Evolutionary conservation across 192 early-diverging fungal species (phyloP).

Genomic region (Coemansia asiatica): DNA sequence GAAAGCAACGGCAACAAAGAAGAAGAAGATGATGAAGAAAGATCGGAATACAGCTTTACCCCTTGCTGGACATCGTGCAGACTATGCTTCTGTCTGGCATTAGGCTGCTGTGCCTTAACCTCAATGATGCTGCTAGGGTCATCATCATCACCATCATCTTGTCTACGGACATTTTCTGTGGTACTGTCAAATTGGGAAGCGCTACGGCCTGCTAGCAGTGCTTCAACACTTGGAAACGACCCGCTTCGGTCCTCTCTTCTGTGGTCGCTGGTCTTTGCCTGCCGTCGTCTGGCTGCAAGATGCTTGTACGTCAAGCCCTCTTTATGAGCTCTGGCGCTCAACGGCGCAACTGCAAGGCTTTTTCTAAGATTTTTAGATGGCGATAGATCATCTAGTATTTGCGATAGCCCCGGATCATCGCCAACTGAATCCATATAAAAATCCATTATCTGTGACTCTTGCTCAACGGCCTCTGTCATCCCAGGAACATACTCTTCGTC

Average conservation of each 20-base stretch:
- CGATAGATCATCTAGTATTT: neutral
- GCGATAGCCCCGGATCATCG: neutral
- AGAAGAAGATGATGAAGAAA: slow-evolving; percentile 10
- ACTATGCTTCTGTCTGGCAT: neutral
- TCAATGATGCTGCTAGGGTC: too few relatives aligned
- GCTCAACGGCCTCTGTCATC: slow-evolving; percentile 15
- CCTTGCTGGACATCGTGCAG: too few relatives aligned
- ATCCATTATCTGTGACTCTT: slow-evolving; percentile 11
- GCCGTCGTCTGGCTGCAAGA: slow-evolving; percentile 21
- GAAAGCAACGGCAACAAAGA: neutral
- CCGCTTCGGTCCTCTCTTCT: neutral
- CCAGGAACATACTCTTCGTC: slow-evolving; percentile 49
- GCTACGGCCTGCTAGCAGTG: neutral
- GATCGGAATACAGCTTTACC: slow-evolving; percentile 13
- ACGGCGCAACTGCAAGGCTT: neutral
- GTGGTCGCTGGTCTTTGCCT: neutral
- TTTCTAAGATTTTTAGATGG: neutral
- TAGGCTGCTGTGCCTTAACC: neutral
- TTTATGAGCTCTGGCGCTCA: neutral
- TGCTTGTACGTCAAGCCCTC: slow-evolving; percentile 31
- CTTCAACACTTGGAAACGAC: neutral
- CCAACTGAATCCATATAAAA: neutral
- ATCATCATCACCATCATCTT: neutral
- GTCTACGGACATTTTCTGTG: neutral
- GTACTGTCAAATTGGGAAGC: neutral